These are phyloP conservation scores for Fomes fomentarius DNA, from an alignment of 1,284 basidiomycete species.

Conservation along the genomic window DNA sequence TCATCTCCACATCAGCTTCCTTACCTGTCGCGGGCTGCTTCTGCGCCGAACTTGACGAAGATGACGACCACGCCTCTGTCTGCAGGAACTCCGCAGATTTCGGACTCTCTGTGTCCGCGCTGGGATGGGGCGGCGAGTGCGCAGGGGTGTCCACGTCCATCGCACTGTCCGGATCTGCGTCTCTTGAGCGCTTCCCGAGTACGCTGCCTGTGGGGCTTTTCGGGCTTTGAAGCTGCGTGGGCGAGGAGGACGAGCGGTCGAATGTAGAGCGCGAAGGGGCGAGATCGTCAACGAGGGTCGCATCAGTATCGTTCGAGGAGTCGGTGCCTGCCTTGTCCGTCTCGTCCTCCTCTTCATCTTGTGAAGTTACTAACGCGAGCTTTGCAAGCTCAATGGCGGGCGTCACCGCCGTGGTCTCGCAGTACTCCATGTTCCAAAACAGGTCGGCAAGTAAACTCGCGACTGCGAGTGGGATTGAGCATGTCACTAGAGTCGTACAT, in stretches of 20 bases:
- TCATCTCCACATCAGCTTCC: slow-evolving; percentile 49
- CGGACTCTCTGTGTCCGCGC: slow-evolving; percentile 21
- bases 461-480: slow-evolving; percentile 50
- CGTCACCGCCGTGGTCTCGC: slow-evolving; percentile 70
- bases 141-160: slow-evolving; percentile 37
- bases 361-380: slow-evolving; percentile 88
- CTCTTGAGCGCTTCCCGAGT: slow-evolving; percentile 73
- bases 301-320: slow-evolving; percentile 83
- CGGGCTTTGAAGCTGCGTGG: slow-evolving; percentile 21
- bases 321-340: slow-evolving; percentile 72
- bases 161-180: slow-evolving; percentile 47
- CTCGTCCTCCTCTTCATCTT: slow-evolving; percentile 85
- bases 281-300: slow-evolving; percentile 79
- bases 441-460: slow-evolving; percentile 78
- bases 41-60: slow-evolving; percentile 37
- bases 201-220: slow-evolving; percentile 48
- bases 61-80: slow-evolving; percentile 42
- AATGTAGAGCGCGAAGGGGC: slow-evolving; percentile 37
- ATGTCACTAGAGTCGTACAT: not conserved
- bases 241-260: slow-evolving; percentile 30
- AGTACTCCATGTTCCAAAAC: slow-evolving; percentile 79
- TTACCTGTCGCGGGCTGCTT: slow-evolving; percentile 18
- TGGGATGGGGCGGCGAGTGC: slow-evolving; percentile 6
- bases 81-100: slow-evolving; percentile 31
- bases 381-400: slow-evolving; percentile 89